Evolutionary conservation across 306 rosid species (phyloP), one percentile per base, ranked within the genome.

Genomic region (Rosa lucieae): DNA sequence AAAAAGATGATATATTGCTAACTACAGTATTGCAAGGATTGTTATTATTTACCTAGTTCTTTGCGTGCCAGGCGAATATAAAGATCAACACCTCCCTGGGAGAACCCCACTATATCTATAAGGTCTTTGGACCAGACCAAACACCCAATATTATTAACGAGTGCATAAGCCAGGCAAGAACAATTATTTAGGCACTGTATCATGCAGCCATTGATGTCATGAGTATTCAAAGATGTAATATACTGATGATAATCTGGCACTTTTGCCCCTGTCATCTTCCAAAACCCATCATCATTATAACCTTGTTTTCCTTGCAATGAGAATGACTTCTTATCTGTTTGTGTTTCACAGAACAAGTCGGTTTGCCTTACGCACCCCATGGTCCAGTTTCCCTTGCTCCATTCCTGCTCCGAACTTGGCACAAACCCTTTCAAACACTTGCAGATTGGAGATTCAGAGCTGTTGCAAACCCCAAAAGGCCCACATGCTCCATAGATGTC

Each of bases 31-130:
- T 48, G 17, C 52, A 12, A 3, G 13, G 3, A 32, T 32, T 32
- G 37, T 32, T 7, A 44, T 10, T 15, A 70, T 35, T 48, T 62
- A 87, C 93, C 83, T 17, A 82, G 72, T 79, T 89, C 86, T 67
- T 87, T 74, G 14, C 47, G 42, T 21, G 89, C 51, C 23, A 75
- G 70, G 35, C 83, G 80, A 51, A 69, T 5, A 37, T 47, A 59
- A 58, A 83, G 47, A 11, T 65, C 70, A 20, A 0, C 42, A 47
- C 81, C 75, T 2, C 53, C 81, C 35, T 9, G 4, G 10, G 76
- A 1, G 17, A 58, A 40, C 15, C 13, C 59, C 47, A 35, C 23
- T 44, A 71, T 48, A 65, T 83, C 87, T 66, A 74, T 58, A 32
- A 32, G 37, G 17, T 37, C 68, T 5, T 76, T 47, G 72, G 76